Evolutionary conservation across 192 early-diverging fungal genomes (phyloP).

Genomic region (Coemansia sp.): DNA sequence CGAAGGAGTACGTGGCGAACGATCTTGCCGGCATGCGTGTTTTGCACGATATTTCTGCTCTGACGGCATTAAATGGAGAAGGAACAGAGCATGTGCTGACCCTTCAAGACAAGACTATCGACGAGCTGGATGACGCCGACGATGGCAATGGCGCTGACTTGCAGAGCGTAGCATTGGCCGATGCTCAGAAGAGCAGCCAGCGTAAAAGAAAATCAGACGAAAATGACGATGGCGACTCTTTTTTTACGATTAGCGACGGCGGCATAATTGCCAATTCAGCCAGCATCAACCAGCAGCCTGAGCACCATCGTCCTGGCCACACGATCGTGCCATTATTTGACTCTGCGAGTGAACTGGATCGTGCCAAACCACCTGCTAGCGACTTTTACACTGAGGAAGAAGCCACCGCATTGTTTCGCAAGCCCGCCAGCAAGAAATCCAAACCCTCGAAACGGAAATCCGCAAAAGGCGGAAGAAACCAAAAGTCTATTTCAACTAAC

Average conservation of each 20-base stretch:
- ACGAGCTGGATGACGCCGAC: conserved; percentile 48
- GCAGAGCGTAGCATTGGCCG: conserved; percentile 63
- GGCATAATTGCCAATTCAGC: conserved; percentile 45
- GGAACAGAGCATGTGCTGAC: conserved; percentile 76
- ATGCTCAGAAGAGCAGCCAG: conserved; percentile 68
- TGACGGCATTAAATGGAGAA: neutral
- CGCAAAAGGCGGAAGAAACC: conserved; percentile 38
- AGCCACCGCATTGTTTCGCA: conserved; percentile 69
- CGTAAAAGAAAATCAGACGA: conserved; percentile 65
- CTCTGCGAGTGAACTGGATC: conserved; percentile 15
- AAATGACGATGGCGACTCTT: conserved; percentile 56
- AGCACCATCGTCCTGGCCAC: conserved; percentile 1
- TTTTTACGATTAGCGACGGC: conserved; percentile 54
- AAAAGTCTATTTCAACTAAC: conserved; percentile 3
- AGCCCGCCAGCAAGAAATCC: conserved; percentile 69
- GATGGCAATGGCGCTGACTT: conserved; percentile 76
- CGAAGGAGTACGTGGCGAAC: conserved; percentile 10
- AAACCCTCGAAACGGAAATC: conserved; percentile 19
- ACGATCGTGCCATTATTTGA: neutral
- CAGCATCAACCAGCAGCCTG: conserved; percentile 1
- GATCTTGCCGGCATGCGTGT: conserved; percentile 74
- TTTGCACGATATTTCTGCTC: conserved; percentile 47
- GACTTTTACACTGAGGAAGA: conserved; percentile 93
- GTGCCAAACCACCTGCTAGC: conserved; percentile 53
- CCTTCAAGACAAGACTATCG: conserved; percentile 75